phyloP scores from a whole-genome alignment of 192 early-diverging fungal species.

The Coemansia sp. region DNA sequence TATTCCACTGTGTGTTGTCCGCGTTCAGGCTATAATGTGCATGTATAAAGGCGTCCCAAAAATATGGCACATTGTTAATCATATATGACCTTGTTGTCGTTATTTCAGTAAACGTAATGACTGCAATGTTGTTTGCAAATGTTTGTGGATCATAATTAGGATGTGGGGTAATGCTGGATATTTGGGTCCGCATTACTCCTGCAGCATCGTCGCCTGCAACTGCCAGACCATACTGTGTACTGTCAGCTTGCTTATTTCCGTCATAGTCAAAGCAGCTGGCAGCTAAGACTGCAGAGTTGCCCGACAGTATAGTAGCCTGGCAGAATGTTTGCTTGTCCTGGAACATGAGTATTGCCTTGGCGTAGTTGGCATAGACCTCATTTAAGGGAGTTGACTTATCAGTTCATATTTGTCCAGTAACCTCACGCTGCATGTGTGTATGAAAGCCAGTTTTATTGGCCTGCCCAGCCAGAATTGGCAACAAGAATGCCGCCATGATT shows the following conservation, averaged over 20 bases:
- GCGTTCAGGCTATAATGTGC: slow-evolving; percentile 4
- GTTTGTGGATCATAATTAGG: slow-evolving; percentile 17
- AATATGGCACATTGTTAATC: slow-evolving; percentile 6
- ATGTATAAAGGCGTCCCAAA: slow-evolving; percentile 7
- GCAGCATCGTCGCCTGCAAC: no score
- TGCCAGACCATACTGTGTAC: slow-evolving; percentile 1
- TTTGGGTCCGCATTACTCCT: background rate
- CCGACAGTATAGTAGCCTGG: slow-evolving; percentile 3
- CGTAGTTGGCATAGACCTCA: no score
- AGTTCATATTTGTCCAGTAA: no score
- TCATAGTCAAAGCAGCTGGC: slow-evolving; percentile 17
- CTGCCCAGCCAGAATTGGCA: background rate
- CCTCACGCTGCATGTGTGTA: no score
- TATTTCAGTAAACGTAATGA: background rate
- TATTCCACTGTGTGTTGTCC: slow-evolving; percentile 6
- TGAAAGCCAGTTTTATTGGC: background rate
- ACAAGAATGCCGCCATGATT: background rate
- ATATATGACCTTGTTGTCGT: no score
- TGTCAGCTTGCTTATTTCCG: background rate
- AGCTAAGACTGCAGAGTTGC: slow-evolving; percentile 3
- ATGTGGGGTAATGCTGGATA: slow-evolving; percentile 9
- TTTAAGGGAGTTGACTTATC: no score
- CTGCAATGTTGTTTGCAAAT: slow-evolving; percentile 32
- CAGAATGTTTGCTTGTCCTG: slow-evolving; percentile 9
- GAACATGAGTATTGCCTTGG: background rate